phyloP scores from a whole-genome alignment of 352 stramenopile genomes.

The Phytophthora hybrid region DNA sequence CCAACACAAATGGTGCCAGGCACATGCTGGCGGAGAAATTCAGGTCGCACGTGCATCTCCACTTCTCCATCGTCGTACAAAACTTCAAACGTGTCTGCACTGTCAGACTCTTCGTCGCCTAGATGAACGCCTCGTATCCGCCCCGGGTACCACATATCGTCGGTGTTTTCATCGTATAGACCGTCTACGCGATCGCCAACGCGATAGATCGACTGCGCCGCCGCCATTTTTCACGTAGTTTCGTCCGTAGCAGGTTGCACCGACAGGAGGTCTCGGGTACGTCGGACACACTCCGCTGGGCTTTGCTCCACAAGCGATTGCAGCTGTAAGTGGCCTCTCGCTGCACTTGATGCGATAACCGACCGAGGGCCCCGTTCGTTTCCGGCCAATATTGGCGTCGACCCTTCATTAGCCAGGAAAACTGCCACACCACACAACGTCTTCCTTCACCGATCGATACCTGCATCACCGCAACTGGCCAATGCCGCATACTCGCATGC shows the following conservation, averaged over 20 bases:
- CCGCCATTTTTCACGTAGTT: slow-evolving; percentile 19
- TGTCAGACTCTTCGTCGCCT: slow-evolving; percentile 15
- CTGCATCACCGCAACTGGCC: slow-evolving; percentile 23
- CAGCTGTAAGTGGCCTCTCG: slow-evolving; percentile 19
- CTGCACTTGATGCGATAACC: slow-evolving; percentile 18
- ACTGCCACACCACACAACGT: slow-evolving; percentile 12
- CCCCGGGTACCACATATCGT: slow-evolving; percentile 85
- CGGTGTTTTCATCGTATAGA: slow-evolving; percentile 82
- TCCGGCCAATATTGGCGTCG: slow-evolving; percentile 38
- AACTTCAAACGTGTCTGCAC: slow-evolving; percentile 53
- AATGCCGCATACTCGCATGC: slow-evolving; percentile 18
- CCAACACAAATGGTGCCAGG: slow-evolving; percentile 78
- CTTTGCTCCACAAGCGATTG: slow-evolving; percentile 18
- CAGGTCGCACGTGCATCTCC: slow-evolving; percentile 48
- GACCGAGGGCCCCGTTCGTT: slow-evolving; percentile 34
- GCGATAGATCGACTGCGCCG: slow-evolving; percentile 23
- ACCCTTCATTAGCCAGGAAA: slow-evolving; percentile 27
- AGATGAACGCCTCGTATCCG: slow-evolving; percentile 48
- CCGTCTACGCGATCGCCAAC: slow-evolving; percentile 77
- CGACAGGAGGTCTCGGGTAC: not conserved
- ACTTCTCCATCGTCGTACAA: slow-evolving; percentile 84
- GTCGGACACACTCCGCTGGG: slow-evolving; percentile 7
- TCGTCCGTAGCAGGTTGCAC: slow-evolving; percentile 2
- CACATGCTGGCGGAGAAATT: slow-evolving; percentile 62
- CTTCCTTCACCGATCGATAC: not conserved